Evolutionary conservation across 768 basidiomycete genomes (phyloP).

Genomic region (Leccinum truebloodii): DNA sequence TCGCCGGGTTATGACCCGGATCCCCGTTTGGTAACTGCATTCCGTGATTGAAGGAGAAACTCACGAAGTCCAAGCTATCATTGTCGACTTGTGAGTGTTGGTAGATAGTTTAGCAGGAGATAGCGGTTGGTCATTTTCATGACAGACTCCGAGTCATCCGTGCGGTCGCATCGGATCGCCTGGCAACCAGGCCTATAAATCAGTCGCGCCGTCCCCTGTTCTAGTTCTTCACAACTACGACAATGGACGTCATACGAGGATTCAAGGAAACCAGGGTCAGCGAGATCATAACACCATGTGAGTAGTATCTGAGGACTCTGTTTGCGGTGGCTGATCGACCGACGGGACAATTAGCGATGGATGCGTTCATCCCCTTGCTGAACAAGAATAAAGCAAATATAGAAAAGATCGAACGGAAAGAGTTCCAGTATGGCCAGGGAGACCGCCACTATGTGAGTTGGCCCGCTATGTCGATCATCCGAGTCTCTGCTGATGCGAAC

Average conservation of each 20-base stretch:
- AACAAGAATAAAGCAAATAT: slow-evolving; percentile 50
- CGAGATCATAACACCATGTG: slow-evolving; percentile 37
- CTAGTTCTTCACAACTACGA: neutral
- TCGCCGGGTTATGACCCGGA: neutral
- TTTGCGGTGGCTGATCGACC: slow-evolving; percentile 1
- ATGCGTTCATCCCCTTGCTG: slow-evolving; percentile 50
- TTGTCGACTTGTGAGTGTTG: too few species aligned
- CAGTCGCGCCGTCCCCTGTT: neutral
- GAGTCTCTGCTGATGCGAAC: neutral
- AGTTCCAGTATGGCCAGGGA: slow-evolving; percentile 54
- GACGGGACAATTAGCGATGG: slow-evolving; percentile 38
- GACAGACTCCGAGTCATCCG: neutral
- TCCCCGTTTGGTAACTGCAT: too few species aligned
- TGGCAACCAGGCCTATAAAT: neutral
- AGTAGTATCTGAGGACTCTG: slow-evolving; percentile 6
- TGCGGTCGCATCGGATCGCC: neutral
- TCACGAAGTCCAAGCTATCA: too few species aligned
- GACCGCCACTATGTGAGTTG: slow-evolving; percentile 41
- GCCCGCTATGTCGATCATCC: neutral
- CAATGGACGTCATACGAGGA: slow-evolving; percentile 40
- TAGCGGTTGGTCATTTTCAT: neutral
- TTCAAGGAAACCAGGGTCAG: slow-evolving; percentile 32
- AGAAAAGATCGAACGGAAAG: slow-evolving; percentile 47
- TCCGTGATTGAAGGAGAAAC: too few species aligned
- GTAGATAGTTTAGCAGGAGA: too few species aligned